Evolutionary conservation across 2,329 filamentous ascomycete genomes (phyloP).

Genomic region (Clarireedia homoeocarpa): DNA sequence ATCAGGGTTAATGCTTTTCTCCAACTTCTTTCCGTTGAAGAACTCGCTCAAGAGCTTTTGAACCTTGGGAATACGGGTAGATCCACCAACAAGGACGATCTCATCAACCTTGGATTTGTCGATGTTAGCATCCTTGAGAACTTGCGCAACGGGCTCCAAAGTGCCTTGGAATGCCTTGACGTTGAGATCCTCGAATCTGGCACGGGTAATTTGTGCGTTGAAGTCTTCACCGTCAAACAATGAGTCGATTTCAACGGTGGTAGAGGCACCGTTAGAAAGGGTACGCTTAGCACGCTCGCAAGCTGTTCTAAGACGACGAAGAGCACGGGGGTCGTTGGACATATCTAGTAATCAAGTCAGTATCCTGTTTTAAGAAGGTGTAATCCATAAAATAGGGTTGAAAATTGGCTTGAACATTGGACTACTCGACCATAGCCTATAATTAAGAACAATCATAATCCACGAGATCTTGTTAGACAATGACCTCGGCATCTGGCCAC

Average conservation of each 20-base stretch:
- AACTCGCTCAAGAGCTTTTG: constrained; percentile 99
- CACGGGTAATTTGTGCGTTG: constrained; percentile 94
- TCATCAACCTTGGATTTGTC: constrained; percentile 93
- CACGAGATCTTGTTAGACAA: no score
- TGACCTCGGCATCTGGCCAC: no score
- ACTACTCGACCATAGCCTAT: no score
- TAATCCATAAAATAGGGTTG: no score
- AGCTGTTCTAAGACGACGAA: constrained; percentile 91
- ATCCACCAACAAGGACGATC: constrained; percentile 98
- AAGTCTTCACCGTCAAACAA: constrained; percentile 98
- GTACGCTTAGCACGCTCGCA: constrained; percentile 99
- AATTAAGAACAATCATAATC: no score
- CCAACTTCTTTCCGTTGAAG: constrained; percentile 99
- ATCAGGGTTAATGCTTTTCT: constrained; percentile 99
- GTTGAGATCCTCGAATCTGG: constrained; percentile 98
- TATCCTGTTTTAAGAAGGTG: neutral
- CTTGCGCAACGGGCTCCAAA: constrained; percentile 90
- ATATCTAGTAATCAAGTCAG: constrained; percentile 39
- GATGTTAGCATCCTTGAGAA: constrained; percentile 83
- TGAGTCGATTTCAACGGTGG: constrained; percentile 97
- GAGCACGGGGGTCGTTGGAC: constrained; percentile 77
- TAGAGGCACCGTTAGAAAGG: constrained; percentile 93
- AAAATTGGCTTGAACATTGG: no score
- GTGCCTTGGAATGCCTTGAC: constrained; percentile 91
- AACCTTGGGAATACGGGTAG: constrained; percentile 96